Base-by-base conservation (phyloP, 1,284 basidiomycete genomes). In the Cryptococcus depauperatus region DNA sequence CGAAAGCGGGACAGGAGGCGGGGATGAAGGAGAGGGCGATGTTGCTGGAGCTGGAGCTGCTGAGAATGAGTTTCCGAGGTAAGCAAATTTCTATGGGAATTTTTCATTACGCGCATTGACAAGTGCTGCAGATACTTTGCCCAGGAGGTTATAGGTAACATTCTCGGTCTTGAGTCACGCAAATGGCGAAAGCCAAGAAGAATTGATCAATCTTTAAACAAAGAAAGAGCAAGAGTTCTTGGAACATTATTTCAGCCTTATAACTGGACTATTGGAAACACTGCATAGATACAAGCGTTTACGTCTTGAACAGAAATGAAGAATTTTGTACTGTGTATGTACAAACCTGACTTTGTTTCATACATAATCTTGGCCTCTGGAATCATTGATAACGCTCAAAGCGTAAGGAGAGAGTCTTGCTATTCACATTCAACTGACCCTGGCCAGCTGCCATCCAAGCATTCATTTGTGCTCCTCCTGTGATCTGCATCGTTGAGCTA, bases 131-230 rank as follows among this genome's bases (percentile, higher is more conserved):
- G 89, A 50, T 93, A 85, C 66, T 98, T 99, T 68, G 93, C 91
- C 0, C 83, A 80, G 5, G 93, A 98, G 68, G 91, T 98, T 56
- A 82, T 99, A 50, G 91, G 93, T 1, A 92, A 88, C 57, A 68
- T 96, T 38, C 72, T 98, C 41, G 89, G 90, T 10, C 63, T 95
- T 34, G 90, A 93, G 64, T 83, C 89, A n/a, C 75, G 85, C 45
- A 75, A 76, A 56, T 97, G 92, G 91, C 75, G 84, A 43, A 78
- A 80, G 54, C 91, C 93, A 1, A 77, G 78, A 54, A 76, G 77
- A 51, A 72, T 91, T 42, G 88, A 92, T 62, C 76, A 77, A 40
- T 73, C 76, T 46, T 74, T 78, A 53, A 83, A 90, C 59, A 79
- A 78, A 54, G 80, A 84, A 44, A 74, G 88, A 35, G 79, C 85